phyloP scores from a whole-genome alignment of 202 grass and related monocot species.

The Eragrostis tef region DNA sequence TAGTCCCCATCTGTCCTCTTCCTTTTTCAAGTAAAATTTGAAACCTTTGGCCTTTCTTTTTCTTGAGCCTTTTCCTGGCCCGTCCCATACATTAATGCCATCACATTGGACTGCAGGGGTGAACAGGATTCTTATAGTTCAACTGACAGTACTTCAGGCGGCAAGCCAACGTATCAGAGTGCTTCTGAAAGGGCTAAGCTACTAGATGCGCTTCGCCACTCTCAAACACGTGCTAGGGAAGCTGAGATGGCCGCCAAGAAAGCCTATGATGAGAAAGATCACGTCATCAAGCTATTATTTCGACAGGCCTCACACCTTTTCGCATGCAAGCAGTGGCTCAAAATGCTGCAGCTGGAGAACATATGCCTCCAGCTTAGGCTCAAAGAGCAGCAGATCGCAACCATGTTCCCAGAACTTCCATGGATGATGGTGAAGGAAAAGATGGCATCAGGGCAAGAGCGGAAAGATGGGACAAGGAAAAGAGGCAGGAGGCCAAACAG shows the following conservation, averaged over 20 bases:
- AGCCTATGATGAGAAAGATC: slow-evolving; percentile 76
- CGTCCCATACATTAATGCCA: neutral
- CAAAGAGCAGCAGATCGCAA: slow-evolving; percentile 63
- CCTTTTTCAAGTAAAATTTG: no score
- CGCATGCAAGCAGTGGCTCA: slow-evolving; percentile 84
- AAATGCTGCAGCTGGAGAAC: slow-evolving; percentile 84
- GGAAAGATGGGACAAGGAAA: slow-evolving; percentile 42
- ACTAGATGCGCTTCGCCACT: slow-evolving; percentile 80
- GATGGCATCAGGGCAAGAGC: slow-evolving; percentile 14
- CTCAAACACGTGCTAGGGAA: slow-evolving; percentile 83
- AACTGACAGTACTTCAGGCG: slow-evolving; percentile 23
- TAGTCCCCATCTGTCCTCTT: neutral
- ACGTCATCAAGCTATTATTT: slow-evolving; percentile 78
- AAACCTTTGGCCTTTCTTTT: neutral
- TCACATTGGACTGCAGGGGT: slow-evolving; percentile 50
- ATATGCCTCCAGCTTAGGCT: slow-evolving; percentile 81
- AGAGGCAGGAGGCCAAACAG: slow-evolving; percentile 57
- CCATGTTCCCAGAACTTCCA: slow-evolving; percentile 65
- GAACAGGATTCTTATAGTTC: slow-evolving; percentile 45
- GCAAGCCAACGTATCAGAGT: slow-evolving; percentile 46
- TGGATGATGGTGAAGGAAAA: slow-evolving; percentile 60
- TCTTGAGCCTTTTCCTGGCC: slow-evolving; percentile 21
- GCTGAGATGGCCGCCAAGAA: slow-evolving; percentile 83
- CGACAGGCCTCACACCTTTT: slow-evolving; percentile 85
- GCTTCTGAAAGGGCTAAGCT: slow-evolving; percentile 58